Conservation (phyloP, 192 early-diverging fungal genomes). For the Chytriomyces confervae region DNA sequence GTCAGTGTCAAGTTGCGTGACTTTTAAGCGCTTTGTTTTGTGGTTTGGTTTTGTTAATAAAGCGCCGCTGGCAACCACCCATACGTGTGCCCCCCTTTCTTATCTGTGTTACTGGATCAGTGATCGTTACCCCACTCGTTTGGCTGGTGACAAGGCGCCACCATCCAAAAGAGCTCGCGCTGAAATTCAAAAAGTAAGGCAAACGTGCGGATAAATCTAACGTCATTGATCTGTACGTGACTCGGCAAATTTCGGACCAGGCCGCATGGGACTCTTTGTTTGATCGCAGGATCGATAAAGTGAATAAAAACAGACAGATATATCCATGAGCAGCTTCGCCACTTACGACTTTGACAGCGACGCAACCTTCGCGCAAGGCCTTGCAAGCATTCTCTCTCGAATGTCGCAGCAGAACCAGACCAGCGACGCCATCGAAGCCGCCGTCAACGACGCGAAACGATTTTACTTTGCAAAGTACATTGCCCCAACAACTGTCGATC, state of each 20-base stretch:
- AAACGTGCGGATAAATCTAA: conserved; percentile 97
- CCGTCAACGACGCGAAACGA: conserved; percentile 40
- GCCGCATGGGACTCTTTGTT: conserved; percentile 82
- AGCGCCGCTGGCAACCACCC: too few relatives aligned
- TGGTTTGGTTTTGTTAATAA: too few relatives aligned
- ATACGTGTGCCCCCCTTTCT: too few relatives aligned
- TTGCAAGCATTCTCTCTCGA: conserved; percentile 6
- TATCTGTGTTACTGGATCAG: too few relatives aligned
- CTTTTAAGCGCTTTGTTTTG: too few relatives aligned
- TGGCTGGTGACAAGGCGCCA: conserved; percentile 99
- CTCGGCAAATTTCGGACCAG: conserved; percentile 85
- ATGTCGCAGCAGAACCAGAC: not conserved
- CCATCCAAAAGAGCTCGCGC: conserved; percentile 89
- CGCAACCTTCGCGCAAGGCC: conserved; percentile 17
- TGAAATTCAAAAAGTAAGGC: conserved; percentile 82
- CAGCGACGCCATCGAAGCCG: not conserved
- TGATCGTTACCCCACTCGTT: conserved; percentile 78
- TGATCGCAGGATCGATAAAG: too few relatives aligned
- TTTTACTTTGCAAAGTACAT: conserved; percentile 51
- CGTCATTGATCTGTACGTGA: conserved; percentile 95
- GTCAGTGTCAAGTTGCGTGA: too few relatives aligned
- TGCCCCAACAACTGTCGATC: not conserved
- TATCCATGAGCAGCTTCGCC: too few relatives aligned
- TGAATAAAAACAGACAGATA: too few relatives aligned
- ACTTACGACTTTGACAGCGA: conserved; percentile 27